phyloP scores from a whole-genome alignment of 306 rosid genomes.

The Albizia julibrissin region DNA sequence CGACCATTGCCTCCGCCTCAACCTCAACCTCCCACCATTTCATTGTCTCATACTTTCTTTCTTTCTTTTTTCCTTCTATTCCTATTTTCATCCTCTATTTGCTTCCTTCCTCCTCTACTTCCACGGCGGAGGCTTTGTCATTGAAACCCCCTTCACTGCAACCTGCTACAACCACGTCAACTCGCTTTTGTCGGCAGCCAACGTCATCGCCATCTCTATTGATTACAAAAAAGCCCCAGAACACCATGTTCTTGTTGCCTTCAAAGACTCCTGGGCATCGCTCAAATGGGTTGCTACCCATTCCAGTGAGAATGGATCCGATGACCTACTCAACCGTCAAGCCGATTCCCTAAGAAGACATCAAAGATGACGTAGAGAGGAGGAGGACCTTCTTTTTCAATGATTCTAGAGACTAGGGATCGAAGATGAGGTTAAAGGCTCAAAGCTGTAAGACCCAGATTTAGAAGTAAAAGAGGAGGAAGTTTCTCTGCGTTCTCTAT shows the following conservation, averaged over 20 bases:
- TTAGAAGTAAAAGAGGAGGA: slow-evolving; percentile 18
- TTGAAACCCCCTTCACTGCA: background rate
- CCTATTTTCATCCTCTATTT: no score
- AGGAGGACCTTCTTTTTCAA: slow-evolving; percentile 46
- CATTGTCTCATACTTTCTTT: no score
- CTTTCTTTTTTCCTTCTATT: no score
- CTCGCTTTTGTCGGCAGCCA: background rate
- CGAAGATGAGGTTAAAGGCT: slow-evolving; percentile 54
- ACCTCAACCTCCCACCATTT: no score
- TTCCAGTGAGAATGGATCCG: background rate
- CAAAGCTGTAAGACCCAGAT: slow-evolving; percentile 31
- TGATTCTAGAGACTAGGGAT: slow-evolving; percentile 36
- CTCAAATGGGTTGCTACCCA: slow-evolving; percentile 3
- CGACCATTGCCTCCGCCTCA: no score
- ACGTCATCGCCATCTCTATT: background rate
- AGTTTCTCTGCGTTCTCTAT: slow-evolving; percentile 64
- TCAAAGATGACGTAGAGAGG: slow-evolving; percentile 48
- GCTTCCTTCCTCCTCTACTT: background rate
- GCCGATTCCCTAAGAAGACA: slow-evolving; percentile 45
- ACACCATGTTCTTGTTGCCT: background rate
- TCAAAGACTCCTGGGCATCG: background rate
- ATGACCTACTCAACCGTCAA: background rate
- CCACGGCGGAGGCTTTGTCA: background rate
- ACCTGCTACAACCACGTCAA: background rate
- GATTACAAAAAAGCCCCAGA: slow-evolving; percentile 8